phyloP scores from a whole-genome alignment of 2,329 filamentous ascomycete species.

The Penicillium olsonii region DNA sequence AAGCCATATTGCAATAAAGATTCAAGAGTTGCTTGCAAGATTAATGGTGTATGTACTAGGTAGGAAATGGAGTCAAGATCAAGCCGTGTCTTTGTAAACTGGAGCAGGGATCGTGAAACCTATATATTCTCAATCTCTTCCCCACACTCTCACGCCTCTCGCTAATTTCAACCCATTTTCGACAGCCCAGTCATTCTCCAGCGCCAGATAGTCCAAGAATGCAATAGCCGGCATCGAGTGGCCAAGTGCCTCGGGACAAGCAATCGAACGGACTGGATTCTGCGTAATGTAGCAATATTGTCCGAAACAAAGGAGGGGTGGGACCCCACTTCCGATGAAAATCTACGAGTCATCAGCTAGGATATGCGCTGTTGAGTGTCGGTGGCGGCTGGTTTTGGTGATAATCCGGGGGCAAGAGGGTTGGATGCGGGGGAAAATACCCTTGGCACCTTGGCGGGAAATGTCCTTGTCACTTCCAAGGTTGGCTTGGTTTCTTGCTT shows the following conservation, averaged over 20 bases:
- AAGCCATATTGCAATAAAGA: background rate
- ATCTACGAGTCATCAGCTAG: background rate
- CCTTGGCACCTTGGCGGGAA: conserved; percentile 10
- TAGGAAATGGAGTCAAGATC: too few species aligned
- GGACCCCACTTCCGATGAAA: background rate
- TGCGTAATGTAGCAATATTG: background rate
- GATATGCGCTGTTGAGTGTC: background rate
- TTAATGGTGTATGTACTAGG: background rate
- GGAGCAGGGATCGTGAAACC: background rate
- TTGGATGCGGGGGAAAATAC: conserved; percentile 3
- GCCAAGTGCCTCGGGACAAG: conserved; percentile 13
- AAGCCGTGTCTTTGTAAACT: too few species aligned
- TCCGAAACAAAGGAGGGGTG: conserved; percentile 10
- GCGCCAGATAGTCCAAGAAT: background rate
- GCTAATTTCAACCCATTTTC: conserved; percentile 2
- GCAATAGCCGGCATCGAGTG: conserved; percentile 15
- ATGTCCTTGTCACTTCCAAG: background rate
- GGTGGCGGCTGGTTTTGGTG: conserved; percentile 1
- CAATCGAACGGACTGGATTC: background rate
- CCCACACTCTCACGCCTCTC: background rate
- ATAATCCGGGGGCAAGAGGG: conserved; percentile 6
- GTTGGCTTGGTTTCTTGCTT: background rate
- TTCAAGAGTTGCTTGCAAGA: background rate
- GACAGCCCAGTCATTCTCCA: background rate
- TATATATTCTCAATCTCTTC: background rate